These are phyloP conservation scores for Dactylellina drechsleri DNA, from an alignment of 2,329 filamentous ascomycete genomes.

Conservation along the genomic window DNA sequence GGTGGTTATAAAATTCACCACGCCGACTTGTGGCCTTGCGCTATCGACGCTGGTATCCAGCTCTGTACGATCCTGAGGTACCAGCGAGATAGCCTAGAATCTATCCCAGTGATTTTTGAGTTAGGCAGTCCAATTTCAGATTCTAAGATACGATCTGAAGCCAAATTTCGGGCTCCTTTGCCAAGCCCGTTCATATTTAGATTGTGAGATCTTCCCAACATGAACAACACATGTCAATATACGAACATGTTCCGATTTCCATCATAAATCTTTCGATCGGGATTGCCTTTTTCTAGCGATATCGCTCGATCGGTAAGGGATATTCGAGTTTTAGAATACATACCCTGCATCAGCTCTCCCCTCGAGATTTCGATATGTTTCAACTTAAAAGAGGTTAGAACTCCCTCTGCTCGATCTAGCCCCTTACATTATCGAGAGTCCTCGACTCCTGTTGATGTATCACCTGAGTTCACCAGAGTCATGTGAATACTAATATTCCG, in stretches of 20 bases:
- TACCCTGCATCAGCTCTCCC: slow-evolving; percentile 10
- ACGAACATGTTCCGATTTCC: background rate
- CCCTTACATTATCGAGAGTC: slow-evolving; percentile 3
- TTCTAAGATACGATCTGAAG: slow-evolving; percentile 8
- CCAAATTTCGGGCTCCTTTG: slow-evolving; percentile 3
- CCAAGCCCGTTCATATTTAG: background rate
- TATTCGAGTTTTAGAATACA: background rate
- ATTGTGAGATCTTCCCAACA: background rate
- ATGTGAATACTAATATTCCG: background rate
- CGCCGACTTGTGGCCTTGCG: slow-evolving; percentile 13
- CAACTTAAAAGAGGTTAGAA: background rate
- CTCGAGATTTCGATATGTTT: background rate
- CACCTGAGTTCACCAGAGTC: background rate
- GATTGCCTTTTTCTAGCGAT: background rate
- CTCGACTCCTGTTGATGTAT: background rate
- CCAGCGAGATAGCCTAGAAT: too few species aligned
- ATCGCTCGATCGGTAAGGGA: background rate
- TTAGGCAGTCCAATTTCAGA: background rate
- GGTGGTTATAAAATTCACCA: background rate
- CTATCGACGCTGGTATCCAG: slow-evolving; percentile 1
- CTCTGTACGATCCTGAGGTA: background rate
- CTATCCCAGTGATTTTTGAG: background rate
- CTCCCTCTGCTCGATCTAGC: background rate
- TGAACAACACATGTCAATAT: slow-evolving; percentile 9
- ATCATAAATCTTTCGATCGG: background rate